Evolutionary conservation across 2,329 filamentous ascomycete genomes (phyloP), one percentile per base, ranked within the genome.

Genomic region (Alternaria ethzedia): DNA sequence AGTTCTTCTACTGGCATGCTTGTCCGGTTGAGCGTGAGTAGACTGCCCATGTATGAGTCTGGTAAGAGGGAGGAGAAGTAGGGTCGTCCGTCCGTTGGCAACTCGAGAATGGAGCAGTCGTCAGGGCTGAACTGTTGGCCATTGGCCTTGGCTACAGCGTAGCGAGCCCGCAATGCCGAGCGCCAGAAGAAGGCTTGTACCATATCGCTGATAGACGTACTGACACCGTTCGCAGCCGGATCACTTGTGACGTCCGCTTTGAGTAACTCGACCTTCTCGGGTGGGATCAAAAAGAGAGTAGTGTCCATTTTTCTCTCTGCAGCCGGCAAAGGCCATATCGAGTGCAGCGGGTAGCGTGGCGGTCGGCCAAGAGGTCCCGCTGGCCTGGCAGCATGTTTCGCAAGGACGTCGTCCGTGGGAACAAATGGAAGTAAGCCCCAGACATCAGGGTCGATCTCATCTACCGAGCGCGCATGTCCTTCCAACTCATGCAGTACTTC

Each of bases 171-270:
- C 45, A 82, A 74, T 1, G 79, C 72, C 0, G 75, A 71, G 0
- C 79, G 75, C 81, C 81, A 82, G 61, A 81, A 75, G 52, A 82
- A 79, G 0, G 81, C 81, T 62, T 82, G 78, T 2, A 82, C 66
- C 9, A 82, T 79, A 46, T 82, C 81, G 59, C 75, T 81, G 23
- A 79, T 66, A 0, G 80, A 81, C 0, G 73, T 67, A 15, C 64
- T 63, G 7, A 66, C 57, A 0, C 70, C 70, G 21, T 76, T 74
- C 3, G 72, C 66, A 11, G 57, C 63, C 5, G 54, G 65, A 41
- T 78, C 73, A 0, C 64, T 61, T 0, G 72, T 12, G 0, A 79
- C 73, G 3, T 80, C 70, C 11, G 75, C 61, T 57, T 80, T 78
- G 32, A 82, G 60, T 45, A 61, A 36, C 25, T 71, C 57, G 12